Conservation (phyloP, 495 filamentous ascomycete species). For the Podospora australis region DNA sequence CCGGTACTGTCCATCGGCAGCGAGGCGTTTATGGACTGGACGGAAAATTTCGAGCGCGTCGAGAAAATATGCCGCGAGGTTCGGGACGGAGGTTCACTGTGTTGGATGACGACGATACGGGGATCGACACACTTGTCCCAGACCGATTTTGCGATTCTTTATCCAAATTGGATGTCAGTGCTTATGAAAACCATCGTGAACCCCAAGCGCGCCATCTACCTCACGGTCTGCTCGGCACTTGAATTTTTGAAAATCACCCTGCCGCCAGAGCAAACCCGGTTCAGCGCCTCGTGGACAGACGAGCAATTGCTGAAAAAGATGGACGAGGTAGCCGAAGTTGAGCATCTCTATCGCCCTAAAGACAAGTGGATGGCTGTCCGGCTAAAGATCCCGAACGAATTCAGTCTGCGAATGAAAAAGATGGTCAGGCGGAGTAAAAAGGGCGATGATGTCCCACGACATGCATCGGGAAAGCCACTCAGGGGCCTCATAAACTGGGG, state of each 20-base stretch:
- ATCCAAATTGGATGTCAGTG: constrained; percentile 46
- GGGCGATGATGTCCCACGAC: constrained; percentile 14
- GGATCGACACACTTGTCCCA: constrained; percentile 53
- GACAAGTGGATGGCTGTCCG: constrained; percentile 42
- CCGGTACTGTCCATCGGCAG: constrained; percentile 53
- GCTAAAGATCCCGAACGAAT: constrained; percentile 43
- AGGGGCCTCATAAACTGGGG: constrained; percentile 30
- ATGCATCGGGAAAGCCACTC: constrained; percentile 18
- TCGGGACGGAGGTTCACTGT: constrained; percentile 35
- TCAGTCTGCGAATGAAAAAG: constrained; percentile 31
- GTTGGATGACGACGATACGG: constrained; percentile 54
- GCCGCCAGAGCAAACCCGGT: constrained; percentile 25
- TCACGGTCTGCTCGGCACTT: constrained; percentile 49
- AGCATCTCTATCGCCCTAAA: constrained; percentile 37
- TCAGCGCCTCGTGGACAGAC: constrained; percentile 31
- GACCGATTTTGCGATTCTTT: constrained; percentile 55
- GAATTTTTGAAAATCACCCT: constrained; percentile 45
- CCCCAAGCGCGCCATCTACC: constrained; percentile 47
- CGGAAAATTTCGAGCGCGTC: constrained; percentile 47
- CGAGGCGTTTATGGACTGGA: constrained; percentile 59
- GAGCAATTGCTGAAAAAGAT: constrained; percentile 33
- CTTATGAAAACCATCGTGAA: constrained; percentile 53
- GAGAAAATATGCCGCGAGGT: constrained; percentile 46
- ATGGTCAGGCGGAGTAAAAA: constrained; percentile 21
- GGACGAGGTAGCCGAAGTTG: constrained; percentile 28